A percentile compares a stretch with the other conserved stretches of the same genome.
phyloP scores from a whole-genome alignment of 2,329 filamentous ascomycete species.

The Botrytis porri region DNA sequence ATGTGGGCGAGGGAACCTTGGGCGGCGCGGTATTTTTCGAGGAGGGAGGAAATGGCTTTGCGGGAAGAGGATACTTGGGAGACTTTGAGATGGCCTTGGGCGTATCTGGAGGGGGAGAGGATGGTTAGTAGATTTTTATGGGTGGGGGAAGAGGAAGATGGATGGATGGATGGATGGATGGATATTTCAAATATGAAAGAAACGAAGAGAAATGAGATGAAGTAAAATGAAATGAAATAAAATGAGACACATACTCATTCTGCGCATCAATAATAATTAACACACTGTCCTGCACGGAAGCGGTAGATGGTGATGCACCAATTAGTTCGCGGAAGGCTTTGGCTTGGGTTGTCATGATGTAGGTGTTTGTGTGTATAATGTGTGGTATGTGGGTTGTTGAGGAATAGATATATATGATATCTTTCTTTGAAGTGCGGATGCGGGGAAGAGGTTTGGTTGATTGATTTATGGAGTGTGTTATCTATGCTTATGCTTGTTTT shows the following conservation, averaged over 20 bases:
- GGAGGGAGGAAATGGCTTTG: constrained; percentile 53
- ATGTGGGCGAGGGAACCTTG: constrained; percentile 57
- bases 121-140: neutral
- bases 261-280: constrained; percentile 70
- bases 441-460: too few species aligned
- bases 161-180: neutral
- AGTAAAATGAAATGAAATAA: neutral
- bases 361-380: neutral
- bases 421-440: too few species aligned
- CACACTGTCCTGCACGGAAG: constrained; percentile 55
- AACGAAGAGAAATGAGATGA: neutral
- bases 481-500: too few species aligned
- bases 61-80: constrained; percentile 52
- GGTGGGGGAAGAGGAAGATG: neutral
- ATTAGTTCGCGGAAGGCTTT: constrained; percentile 40
- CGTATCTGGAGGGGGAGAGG: constrained; percentile 37
- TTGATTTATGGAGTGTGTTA: too few species aligned
- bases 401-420: too few species aligned
- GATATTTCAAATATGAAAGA: neutral
- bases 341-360: constrained; percentile 24
- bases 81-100: constrained; percentile 55
- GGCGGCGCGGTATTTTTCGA: constrained; percentile 57
- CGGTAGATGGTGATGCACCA: constrained; percentile 53
- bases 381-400: neutral
- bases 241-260: constrained; percentile 55